phyloP scores from a whole-genome alignment of 257 asterid species.

The Striga asiatica region DNA sequence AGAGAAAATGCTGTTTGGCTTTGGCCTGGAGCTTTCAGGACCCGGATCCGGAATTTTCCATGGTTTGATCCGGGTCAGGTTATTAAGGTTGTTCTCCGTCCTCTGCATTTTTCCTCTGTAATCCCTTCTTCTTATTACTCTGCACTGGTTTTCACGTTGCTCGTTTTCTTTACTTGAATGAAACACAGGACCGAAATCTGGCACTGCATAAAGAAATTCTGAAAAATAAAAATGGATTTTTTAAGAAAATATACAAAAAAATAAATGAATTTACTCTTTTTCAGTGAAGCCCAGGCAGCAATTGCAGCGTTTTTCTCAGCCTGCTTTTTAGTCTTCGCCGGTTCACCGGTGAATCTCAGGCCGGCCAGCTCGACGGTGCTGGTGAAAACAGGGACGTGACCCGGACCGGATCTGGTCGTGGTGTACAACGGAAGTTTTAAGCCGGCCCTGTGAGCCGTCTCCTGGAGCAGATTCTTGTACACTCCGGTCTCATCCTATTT shows the following conservation, averaged over 20 bases:
- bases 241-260: neutral
- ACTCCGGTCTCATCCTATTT: constrained; percentile 41
- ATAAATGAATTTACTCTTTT: constrained; percentile 18
- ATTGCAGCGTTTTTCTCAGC: constrained; percentile 50
- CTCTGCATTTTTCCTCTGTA: constrained; percentile 21
- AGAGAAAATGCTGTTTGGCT: constrained; percentile 23
- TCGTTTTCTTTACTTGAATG: constrained; percentile 9
- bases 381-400: constrained; percentile 36
- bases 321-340: constrained; percentile 41
- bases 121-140: constrained; percentile 28
- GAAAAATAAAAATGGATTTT: neutral
- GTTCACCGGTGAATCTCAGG: constrained; percentile 34
- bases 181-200: constrained; percentile 19
- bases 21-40: neutral
- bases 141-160: constrained; percentile 9
- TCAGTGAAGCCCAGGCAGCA: constrained; percentile 40
- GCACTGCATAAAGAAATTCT: constrained; percentile 17
- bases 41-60: constrained; percentile 16
- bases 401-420: constrained; percentile 40
- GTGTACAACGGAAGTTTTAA: constrained; percentile 32
- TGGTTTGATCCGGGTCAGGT: neutral
- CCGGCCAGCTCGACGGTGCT: constrained; percentile 41
- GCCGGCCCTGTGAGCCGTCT: constrained; percentile 42
- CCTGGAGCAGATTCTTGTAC: constrained; percentile 42
- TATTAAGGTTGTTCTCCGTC: too few relatives aligned